These are phyloP conservation scores for Umbelopsis vinacea DNA, from an alignment of 192 early-diverging fungal genomes.

Conservation along the genomic window DNA sequence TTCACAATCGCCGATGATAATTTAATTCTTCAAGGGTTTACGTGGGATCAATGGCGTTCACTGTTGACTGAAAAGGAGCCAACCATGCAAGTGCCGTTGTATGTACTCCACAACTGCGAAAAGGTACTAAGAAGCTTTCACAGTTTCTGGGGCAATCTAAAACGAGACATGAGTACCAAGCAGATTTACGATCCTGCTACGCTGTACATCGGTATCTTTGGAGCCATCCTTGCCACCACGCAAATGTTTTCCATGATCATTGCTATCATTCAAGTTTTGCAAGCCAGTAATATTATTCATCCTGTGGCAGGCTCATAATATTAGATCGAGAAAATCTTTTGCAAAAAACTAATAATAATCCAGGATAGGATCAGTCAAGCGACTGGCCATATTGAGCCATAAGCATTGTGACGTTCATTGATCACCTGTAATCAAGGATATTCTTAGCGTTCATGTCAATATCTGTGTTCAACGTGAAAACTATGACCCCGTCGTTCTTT, in stretches of 20 bases:
- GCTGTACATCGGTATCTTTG: not conserved
- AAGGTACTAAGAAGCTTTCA: not conserved
- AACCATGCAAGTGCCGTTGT: not conserved
- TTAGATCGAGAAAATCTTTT: no score
- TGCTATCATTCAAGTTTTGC: not conserved
- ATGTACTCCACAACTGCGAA: not conserved
- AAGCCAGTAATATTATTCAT: not conserved
- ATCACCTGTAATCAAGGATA: no score
- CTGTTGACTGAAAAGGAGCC: not conserved
- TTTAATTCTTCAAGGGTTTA: constrained; percentile 5
- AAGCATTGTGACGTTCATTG: no score
- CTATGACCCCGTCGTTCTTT: no score
- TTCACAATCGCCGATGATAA: not conserved
- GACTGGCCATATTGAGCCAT: no score
- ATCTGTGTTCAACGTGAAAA: no score
- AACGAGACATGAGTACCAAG: not conserved
- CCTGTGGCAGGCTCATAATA: not conserved
- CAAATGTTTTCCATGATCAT: not conserved
- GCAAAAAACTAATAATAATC: no score
- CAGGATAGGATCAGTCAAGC: no score
- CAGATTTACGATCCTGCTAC: not conserved
- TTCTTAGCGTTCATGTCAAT: no score
- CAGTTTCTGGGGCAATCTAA: constrained; percentile 1
- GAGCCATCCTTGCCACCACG: not conserved
- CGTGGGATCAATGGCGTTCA: not conserved